phyloP scores from a whole-genome alignment of 2,329 filamentous ascomycete species.

The Neonectria magnoliae region DNA sequence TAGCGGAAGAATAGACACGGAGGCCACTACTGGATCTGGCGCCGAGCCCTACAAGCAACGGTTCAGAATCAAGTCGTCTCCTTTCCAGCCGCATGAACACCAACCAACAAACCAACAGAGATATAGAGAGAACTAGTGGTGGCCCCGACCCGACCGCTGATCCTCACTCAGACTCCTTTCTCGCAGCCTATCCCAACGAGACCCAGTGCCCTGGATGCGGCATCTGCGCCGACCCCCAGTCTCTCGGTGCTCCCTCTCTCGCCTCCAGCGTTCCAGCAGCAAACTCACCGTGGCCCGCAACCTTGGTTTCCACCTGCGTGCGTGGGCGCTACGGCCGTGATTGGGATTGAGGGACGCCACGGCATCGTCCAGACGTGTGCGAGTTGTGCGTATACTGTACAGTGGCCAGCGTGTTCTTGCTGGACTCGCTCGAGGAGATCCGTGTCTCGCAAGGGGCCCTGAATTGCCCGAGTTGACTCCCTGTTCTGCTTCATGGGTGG shows the following conservation, averaged over 20 bases:
- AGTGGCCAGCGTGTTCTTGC: background rate
- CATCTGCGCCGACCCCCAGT: slow-evolving; percentile 27
- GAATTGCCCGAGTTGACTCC: background rate
- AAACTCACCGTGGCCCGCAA: slow-evolving; percentile 2
- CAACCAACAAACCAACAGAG: slow-evolving; percentile 7
- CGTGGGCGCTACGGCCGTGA: slow-evolving; percentile 5
- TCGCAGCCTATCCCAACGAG: slow-evolving; percentile 24
- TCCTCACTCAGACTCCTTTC: background rate
- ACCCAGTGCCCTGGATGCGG: slow-evolving; percentile 35
- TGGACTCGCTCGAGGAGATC: background rate
- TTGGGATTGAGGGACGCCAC: slow-evolving; percentile 7
- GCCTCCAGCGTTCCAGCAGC: slow-evolving; percentile 14
- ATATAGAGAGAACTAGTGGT: background rate
- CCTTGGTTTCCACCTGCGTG: slow-evolving; percentile 7
- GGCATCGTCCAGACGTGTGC: background rate
- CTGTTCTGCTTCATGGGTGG: background rate
- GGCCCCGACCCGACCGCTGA: slow-evolving; percentile 2
- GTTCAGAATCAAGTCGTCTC: background rate
- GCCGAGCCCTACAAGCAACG: background rate
- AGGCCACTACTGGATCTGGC: background rate
- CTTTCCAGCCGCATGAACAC: slow-evolving; percentile 1
- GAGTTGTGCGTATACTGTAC: background rate
- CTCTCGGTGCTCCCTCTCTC: background rate
- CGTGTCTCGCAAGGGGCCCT: slow-evolving; percentile 1
- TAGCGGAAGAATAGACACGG: background rate